These are phyloP conservation scores for Albizia julibrissin DNA, from an alignment of 306 rosid species.

Conservation along the genomic window DNA sequence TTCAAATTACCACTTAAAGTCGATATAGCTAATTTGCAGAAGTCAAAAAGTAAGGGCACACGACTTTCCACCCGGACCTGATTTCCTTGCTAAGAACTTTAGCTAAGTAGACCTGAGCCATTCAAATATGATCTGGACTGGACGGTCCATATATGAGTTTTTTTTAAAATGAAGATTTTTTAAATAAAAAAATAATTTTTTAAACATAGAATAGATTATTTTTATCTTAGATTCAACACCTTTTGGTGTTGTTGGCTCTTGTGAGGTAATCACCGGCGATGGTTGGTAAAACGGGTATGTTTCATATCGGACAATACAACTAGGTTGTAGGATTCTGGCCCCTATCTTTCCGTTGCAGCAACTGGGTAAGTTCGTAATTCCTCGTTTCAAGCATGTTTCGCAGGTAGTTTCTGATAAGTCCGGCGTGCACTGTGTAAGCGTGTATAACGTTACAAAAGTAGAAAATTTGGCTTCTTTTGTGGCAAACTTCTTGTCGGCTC, in stretches of 20 bases:
- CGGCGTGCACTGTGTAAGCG: conserved; percentile 44
- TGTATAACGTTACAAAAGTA: conserved; percentile 8
- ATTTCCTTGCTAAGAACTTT: too few species aligned
- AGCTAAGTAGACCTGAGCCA: too few species aligned
- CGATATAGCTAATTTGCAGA: too few species aligned
- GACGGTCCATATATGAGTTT: too few species aligned
- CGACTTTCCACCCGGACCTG: too few species aligned
- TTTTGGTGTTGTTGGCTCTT: not conserved
- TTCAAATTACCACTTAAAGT: not conserved
- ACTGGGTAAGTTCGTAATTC: not conserved
- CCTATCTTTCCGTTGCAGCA: conserved; percentile 16
- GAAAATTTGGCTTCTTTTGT: conserved; percentile 29
- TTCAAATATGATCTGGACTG: too few species aligned
- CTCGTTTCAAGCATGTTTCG: conserved; percentile 6
- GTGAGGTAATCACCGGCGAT: not conserved
- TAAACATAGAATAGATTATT: too few species aligned
- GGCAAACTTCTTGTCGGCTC: conserved; percentile 33
- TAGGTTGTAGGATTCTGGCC: conserved; percentile 19
- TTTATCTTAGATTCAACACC: not conserved
- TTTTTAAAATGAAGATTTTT: too few species aligned
- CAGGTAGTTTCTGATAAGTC: conserved; percentile 27
- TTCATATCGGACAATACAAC: conserved; percentile 25
- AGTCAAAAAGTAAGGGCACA: too few species aligned
- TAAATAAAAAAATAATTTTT: too few species aligned
- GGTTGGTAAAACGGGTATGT: not conserved